Evolutionary conservation across 805 yeast genomes (phyloP).

Genomic region (Candida easanensis): DNA sequence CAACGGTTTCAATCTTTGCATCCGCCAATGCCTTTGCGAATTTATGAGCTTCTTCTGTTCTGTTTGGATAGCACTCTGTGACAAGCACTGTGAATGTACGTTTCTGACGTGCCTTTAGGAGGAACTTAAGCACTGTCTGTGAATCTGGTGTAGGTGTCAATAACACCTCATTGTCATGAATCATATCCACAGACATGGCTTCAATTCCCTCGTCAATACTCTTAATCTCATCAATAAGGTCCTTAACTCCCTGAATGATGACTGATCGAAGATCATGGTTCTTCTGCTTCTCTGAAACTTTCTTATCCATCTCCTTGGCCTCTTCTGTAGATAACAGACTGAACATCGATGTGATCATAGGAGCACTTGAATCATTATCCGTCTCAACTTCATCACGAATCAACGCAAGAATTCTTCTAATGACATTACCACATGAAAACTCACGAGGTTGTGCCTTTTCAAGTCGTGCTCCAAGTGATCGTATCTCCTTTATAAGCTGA

Average conservation of each 20-base stretch:
- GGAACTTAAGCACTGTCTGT: slow-evolving; percentile 80
- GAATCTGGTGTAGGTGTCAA: slow-evolving; percentile 95
- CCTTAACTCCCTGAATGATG: slow-evolving; percentile 89
- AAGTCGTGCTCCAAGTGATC: slow-evolving; percentile 67
- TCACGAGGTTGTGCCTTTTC: slow-evolving; percentile 86
- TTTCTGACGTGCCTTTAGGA: slow-evolving; percentile 82
- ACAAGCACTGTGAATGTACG: slow-evolving; percentile 90
- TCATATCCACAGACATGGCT: slow-evolving; percentile 85
- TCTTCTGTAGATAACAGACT: slow-evolving; percentile 58
- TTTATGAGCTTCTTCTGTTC: slow-evolving; percentile 67
- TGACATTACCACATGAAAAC: slow-evolving; percentile 84
- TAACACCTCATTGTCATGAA: slow-evolving; percentile 85
- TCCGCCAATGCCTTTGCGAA: slow-evolving; percentile 79
- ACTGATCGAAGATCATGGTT: slow-evolving; percentile 72
- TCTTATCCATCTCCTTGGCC: slow-evolving; percentile 22
- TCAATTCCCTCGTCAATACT: slow-evolving; percentile 90
- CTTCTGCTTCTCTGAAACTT: slow-evolving; percentile 27
- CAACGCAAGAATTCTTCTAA: slow-evolving; percentile 81
- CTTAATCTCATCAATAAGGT: slow-evolving; percentile 85
- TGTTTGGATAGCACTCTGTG: slow-evolving; percentile 91
- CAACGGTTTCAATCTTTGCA: slow-evolving; percentile 83
- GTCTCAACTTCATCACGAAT: slow-evolving; percentile 74
- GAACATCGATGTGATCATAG: slow-evolving; percentile 83
- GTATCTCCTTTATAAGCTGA: slow-evolving; percentile 67
- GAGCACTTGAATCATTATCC: slow-evolving; percentile 32